Evolutionary conservation across 495 filamentous ascomycete species (phyloP).

Genomic region (Cudoniella acicularis): DNA sequence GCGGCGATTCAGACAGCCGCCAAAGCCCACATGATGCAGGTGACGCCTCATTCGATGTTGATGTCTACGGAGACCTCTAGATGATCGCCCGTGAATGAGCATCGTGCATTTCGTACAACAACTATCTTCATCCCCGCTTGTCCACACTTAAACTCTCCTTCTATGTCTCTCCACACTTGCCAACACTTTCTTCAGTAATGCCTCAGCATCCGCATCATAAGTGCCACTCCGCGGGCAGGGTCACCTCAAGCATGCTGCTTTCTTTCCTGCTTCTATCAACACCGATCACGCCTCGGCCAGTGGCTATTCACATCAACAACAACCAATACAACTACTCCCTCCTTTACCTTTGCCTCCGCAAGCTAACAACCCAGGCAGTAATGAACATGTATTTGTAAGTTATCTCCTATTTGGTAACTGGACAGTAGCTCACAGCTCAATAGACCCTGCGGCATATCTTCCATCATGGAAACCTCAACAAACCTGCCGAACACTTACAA

Average conservation of each 20-base stretch:
- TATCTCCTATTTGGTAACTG: background rate
- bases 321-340: conserved; percentile 15
- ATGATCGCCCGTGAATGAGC: too few relatives aligned
- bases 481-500: conserved; percentile 70
- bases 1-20: too few relatives aligned
- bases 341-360: conserved; percentile 14
- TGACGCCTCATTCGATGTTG: too few relatives aligned
- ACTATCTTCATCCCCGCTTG: background rate
- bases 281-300: conserved; percentile 14
- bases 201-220: conserved; percentile 3
- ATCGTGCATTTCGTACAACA: background rate
- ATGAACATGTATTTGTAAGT: conserved; percentile 28
- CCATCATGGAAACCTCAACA: conserved; percentile 74
- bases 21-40: too few relatives aligned
- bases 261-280: conserved; percentile 41
- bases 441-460: conserved; percentile 86
- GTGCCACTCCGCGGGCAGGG: conserved; percentile 50
- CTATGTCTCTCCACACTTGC: background rate
- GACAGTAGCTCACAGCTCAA: conserved; percentile 13
- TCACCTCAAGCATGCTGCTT: conserved; percentile 56
- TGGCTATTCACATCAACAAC: conserved; percentile 12
- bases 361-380: conserved; percentile 35
- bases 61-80: too few relatives aligned
- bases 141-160: background rate
- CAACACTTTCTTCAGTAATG: conserved; percentile 10